Base-by-base conservation (phyloP, 306 rosid genomes). In the Begonia peltatifolia region DNA sequence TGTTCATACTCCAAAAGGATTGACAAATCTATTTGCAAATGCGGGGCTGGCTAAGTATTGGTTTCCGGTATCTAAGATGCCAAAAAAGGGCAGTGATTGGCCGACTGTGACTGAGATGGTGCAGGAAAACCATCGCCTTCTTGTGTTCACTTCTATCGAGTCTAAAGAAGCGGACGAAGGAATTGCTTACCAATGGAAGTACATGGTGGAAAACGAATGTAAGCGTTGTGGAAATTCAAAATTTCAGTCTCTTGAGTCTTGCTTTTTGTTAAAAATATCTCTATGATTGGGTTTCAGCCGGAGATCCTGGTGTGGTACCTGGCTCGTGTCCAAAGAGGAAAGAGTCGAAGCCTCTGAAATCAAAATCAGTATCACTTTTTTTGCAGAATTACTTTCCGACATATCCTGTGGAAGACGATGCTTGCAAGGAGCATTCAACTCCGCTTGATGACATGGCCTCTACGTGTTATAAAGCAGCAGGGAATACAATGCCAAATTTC, bases 391-490 rank as follows among this genome's bases (percentile, higher is more conserved):
- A 83, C 76, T 92, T 92, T 72, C 83, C 99, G 42, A 76, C 99
- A 41, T 79, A 81, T 72, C 99, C 99, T 6, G 99, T 86, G 65
- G 74, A 81, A 78, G 71, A 82, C 59, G 99, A 92, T 10, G 80
- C 99, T 13, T 92, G 99, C 86, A 81, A 81, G 75, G 99, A 92
- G 78, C 83, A 92, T 79, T 86, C 96, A 5, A 79, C 86, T 69
- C 79, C 96, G 54, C 93, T 92, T 59, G 72, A 81, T 64, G 84
- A 76, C 59, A 92, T 92, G 99, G 77, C 73, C 12, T 63, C 73
- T 59, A 79, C 99, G 42, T 92, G 99, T 57, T 83, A 81, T 67
- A 92, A 83, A 71, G 92, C 94, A 63, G 80, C 96, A 47, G 93
- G 99, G 68, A 82, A 76, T 63, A 15, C 44, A 52, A 65, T 92